Percentiles rank a stretch among this genome's conserved stretches.
Evolutionary conservation across 495 filamentous ascomycete genomes (phyloP).

Genomic region (Aspergillus funiculosus): DNA sequence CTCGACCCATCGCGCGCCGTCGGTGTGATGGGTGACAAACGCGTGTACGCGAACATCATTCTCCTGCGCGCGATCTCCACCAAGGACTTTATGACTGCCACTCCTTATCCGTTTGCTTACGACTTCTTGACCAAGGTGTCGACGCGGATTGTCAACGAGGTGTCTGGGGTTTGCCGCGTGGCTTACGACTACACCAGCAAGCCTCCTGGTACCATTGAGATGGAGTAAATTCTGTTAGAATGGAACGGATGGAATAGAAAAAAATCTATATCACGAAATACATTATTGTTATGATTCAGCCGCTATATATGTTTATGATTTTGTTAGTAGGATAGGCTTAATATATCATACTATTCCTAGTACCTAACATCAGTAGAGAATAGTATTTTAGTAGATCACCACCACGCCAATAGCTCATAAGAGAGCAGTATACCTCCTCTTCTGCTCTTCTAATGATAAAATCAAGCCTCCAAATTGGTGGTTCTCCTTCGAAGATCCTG

Average conservation of each 20-base stretch:
- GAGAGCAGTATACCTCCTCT: too few species aligned
- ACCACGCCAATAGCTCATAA: too few species aligned
- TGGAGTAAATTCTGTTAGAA: constrained; percentile 48
- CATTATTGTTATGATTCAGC: too few species aligned
- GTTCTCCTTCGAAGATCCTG: too few species aligned
- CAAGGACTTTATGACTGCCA: constrained; percentile 80
- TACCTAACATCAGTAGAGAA: too few species aligned
- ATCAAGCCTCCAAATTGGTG: too few species aligned
- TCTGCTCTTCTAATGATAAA: too few species aligned
- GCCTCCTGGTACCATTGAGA: constrained; percentile 73
- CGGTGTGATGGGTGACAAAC: constrained; percentile 73
- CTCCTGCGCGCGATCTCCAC: constrained; percentile 69
- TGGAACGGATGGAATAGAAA: neutral
- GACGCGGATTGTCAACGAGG: constrained; percentile 77
- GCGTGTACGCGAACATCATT: constrained; percentile 54
- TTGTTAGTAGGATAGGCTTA: too few species aligned
- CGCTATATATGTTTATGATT: too few species aligned
- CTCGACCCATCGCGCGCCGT: constrained; percentile 67
- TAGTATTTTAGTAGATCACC: too few species aligned
- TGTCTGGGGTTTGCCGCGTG: constrained; percentile 63
- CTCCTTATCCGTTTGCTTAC: constrained; percentile 59
- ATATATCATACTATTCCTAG: too few species aligned
- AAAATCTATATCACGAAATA: too few species aligned
- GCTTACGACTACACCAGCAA: constrained; percentile 68
- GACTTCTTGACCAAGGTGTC: constrained; percentile 64